Evolutionary conservation across 345 rosid species (phyloP).

Genomic region (Isatis tinctoria): DNA sequence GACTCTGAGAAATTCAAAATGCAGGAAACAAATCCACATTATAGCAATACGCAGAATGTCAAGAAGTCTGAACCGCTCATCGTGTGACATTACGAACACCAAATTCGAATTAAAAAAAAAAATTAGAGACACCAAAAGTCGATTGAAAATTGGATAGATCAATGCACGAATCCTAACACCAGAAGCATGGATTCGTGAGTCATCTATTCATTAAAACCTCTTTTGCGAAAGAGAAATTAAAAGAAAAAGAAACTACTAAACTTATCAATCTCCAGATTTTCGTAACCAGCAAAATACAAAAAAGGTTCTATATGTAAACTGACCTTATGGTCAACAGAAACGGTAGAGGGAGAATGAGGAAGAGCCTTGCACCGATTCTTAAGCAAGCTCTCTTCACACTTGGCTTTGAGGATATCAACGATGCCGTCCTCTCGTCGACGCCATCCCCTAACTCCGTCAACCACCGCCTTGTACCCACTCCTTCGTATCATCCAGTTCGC

Average conservation of each 20-base stretch:
- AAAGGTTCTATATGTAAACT: too few relatives aligned
- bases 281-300: too few relatives aligned
- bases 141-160: neutral
- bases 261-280: too few relatives aligned
- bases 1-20: neutral
- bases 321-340: too few relatives aligned
- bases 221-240: neutral
- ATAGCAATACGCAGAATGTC: neutral
- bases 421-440: too few relatives aligned
- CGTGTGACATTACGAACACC: neutral
- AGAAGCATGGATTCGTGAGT: conserved; percentile 13
- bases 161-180: neutral
- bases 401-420: too few relatives aligned
- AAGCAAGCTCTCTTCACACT: too few relatives aligned
- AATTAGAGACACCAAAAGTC: neutral
- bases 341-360: too few relatives aligned
- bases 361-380: too few relatives aligned
- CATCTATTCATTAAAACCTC: neutral
- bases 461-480: too few relatives aligned
- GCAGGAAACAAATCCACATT: neutral
- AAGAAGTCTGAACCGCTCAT: neutral
- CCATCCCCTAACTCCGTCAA: too few relatives aligned
- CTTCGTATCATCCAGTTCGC: too few relatives aligned
- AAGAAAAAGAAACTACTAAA: neutral
- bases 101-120: neutral